Evolutionary conservation across 345 rosid species (phyloP).

Genomic region (Melastoma malabathricum): DNA sequence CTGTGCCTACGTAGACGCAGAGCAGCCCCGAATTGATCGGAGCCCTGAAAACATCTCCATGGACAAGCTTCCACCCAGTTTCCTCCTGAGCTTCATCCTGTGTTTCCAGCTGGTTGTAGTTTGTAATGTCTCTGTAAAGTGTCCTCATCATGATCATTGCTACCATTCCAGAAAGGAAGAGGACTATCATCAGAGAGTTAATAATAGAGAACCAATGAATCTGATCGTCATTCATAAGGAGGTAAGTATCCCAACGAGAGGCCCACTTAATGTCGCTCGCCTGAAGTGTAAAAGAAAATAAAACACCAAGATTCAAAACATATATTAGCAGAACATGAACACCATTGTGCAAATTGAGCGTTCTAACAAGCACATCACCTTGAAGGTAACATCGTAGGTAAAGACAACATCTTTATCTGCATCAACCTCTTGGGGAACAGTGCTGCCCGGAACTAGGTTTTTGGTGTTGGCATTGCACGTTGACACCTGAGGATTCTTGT

Average conservation of each 20-base stretch:
- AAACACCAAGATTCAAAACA: too few species aligned
- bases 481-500: conserved; percentile 63
- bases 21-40: conserved; percentile 63
- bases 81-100: conserved; percentile 94
- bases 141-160: conserved; percentile 96
- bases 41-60: conserved; percentile 86
- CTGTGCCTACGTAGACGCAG: conserved; percentile 80
- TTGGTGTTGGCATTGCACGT: conserved; percentile 92
- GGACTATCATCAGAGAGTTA: conserved; percentile 87
- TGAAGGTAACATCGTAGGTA: conserved; percentile 82
- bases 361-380: conserved; percentile 24
- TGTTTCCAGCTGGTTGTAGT: conserved; percentile 86
- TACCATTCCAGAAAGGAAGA: conserved; percentile 95
- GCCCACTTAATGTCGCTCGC: conserved; percentile 95
- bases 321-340: too few species aligned
- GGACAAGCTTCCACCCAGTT: conserved; percentile 91
- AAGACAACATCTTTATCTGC: conserved; percentile 63
- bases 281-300: conserved; percentile 18
- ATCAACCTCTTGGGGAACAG: conserved; percentile 85
- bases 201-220: conserved; percentile 94
- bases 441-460: conserved; percentile 70
- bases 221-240: conserved; percentile 85
- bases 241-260: conserved; percentile 92
- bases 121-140: conserved; percentile 80
- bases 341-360: too few species aligned